Conservation (phyloP, 306 rosid species). For the Canavalia ensiformis region DNA sequence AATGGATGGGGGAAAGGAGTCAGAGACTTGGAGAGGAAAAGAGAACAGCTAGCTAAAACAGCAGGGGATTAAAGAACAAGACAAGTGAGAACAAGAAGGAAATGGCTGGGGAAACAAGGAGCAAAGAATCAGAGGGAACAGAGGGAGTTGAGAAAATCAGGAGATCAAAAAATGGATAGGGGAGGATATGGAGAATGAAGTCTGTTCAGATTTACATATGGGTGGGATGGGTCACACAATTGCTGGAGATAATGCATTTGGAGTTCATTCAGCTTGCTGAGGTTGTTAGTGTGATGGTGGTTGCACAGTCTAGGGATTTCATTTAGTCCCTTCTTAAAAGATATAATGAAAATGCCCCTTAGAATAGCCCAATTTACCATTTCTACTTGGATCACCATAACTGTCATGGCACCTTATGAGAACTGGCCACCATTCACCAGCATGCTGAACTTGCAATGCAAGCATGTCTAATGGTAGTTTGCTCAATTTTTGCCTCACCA, state of each 20-base stretch:
- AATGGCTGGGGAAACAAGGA: neutral
- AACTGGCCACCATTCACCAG: neutral
- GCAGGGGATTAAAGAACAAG: neutral
- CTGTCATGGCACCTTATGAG: neutral
- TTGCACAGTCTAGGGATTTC: neutral
- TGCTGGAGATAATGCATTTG: neutral
- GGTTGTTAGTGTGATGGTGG: constrained; percentile 8
- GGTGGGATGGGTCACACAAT: neutral
- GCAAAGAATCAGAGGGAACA: neutral
- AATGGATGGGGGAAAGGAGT: neutral
- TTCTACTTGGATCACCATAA: neutral
- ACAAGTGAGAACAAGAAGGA: neutral
- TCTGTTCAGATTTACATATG: neutral
- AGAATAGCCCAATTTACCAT: neutral
- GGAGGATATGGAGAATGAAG: neutral
- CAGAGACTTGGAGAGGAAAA: neutral
- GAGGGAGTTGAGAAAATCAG: neutral
- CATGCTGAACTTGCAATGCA: neutral
- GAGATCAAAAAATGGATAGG: neutral
- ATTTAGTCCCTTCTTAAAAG: neutral
- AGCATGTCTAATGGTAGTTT: constrained; percentile 12
- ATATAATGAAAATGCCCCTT: neutral
- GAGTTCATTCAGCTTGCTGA: constrained; percentile 22
- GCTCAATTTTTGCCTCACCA: neutral
- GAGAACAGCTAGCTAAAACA: neutral